Percentiles rank a stretch among this genome's conserved stretches.
Conservation (phyloP, 2,329 filamentous ascomycete genomes). For the Pyrenophora tritici-repentis region DNA sequence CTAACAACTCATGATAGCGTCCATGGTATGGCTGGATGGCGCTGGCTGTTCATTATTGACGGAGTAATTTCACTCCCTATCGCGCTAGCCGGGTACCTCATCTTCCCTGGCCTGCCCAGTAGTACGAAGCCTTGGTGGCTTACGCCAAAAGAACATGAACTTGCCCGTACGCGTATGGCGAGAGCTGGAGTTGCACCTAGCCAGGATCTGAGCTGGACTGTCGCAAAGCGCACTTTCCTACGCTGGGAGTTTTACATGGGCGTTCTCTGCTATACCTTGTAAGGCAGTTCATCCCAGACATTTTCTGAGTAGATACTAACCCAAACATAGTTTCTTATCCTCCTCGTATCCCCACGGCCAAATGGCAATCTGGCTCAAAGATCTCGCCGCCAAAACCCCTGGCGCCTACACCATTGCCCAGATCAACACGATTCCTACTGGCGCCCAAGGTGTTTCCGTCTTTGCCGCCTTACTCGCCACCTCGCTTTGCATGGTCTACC, state of each 20-base stretch:
- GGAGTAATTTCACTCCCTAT: conserved; percentile 62
- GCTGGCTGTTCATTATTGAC: conserved; percentile 63
- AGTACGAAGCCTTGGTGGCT: conserved; percentile 59
- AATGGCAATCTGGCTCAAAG: conserved; percentile 61
- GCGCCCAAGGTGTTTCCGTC: conserved; percentile 55
- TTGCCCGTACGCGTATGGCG: conserved; percentile 38
- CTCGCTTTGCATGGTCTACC: conserved; percentile 58
- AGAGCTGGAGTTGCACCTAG: conserved; percentile 44
- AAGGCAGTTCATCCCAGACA: conserved; percentile 20
- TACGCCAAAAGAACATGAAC: conserved; percentile 40
- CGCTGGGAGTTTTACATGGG: conserved; percentile 61
- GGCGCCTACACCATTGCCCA: conserved; percentile 53
- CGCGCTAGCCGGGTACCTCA: conserved; percentile 59
- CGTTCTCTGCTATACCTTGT: conserved; percentile 55
- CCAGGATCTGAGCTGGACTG: conserved; percentile 50
- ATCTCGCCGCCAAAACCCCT: conserved; percentile 44
- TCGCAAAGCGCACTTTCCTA: conserved; percentile 53
- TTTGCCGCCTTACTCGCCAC: conserved; percentile 57
- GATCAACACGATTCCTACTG: conserved; percentile 58
- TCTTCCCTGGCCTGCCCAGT: conserved; percentile 59
- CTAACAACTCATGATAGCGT: conserved; percentile 23
- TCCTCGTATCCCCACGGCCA: conserved; percentile 54
- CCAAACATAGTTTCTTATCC: conserved; percentile 25
- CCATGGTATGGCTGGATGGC: conserved; percentile 56
- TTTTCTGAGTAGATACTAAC: not conserved